A percentile compares a stretch with the other conserved stretches of the same genome.
These are phyloP conservation scores for Curvularia spicifera DNA, from an alignment of 2,329 filamentous ascomycete species.

Conservation along the genomic window DNA sequence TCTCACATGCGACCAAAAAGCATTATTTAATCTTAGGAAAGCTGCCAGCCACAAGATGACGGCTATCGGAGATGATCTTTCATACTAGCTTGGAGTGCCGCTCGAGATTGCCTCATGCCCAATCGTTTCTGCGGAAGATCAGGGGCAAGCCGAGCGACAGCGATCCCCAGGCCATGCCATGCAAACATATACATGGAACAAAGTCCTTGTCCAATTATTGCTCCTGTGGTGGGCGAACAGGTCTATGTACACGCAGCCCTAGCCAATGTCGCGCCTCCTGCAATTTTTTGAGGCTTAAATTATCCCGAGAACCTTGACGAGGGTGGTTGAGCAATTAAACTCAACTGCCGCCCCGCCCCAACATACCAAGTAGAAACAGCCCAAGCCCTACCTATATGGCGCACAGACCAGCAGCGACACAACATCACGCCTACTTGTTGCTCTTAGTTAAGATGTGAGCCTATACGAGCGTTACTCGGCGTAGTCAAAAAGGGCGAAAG, in stretches of 20 bases:
- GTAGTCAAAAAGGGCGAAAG: constrained; percentile 20
- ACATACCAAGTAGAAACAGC: neutral
- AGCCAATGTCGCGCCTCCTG: neutral
- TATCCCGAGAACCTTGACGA: neutral
- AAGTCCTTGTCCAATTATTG: neutral
- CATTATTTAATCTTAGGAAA: neutral
- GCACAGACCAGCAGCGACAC: neutral
- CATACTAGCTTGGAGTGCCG: neutral
- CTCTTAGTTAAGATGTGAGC: neutral
- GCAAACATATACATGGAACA: neutral
- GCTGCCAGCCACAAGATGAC: neutral
- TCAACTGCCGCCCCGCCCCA: neutral
- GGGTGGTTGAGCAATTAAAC: neutral
- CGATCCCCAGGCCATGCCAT: neutral
- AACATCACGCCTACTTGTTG: neutral
- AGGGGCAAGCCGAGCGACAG: neutral
- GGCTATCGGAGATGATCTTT: neutral
- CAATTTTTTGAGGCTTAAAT: neutral
- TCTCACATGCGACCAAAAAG: neutral
- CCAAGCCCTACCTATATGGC: neutral
- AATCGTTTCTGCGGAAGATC: neutral
- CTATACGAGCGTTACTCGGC: neutral
- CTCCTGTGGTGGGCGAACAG: neutral
- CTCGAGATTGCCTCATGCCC: neutral
- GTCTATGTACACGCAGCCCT: neutral